These are phyloP conservation scores for Aureobasidium sp. DNA, from an alignment of 2,329 filamentous ascomycete genomes.

Conservation along the genomic window DNA sequence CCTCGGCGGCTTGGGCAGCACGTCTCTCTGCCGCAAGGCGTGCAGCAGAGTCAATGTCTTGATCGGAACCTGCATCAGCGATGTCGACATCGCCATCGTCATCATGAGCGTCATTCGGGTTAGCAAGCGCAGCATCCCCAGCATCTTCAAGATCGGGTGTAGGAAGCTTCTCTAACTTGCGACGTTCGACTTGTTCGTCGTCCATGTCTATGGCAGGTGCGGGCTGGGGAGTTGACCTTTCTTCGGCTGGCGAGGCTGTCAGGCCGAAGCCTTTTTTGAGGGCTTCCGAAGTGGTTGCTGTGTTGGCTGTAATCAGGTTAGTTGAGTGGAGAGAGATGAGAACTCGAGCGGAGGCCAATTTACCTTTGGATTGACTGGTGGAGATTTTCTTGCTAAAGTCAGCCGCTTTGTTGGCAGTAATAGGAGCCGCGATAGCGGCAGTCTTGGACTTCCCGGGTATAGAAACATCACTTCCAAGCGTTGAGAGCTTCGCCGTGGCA, in stretches of 20 bases:
- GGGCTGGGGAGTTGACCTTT: conserved; percentile 42
- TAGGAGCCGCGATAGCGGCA: conserved; percentile 29
- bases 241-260: conserved; percentile 55
- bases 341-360: background rate
- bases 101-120: conserved; percentile 32
- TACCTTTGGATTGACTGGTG: background rate
- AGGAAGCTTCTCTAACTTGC: conserved; percentile 86
- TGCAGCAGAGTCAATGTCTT: conserved; percentile 78
- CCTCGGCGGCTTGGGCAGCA: conserved; percentile 42
- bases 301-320: background rate
- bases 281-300: background rate
- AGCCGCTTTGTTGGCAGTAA: conserved; percentile 26
- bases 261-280: conserved; percentile 61
- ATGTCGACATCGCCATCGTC: conserved; percentile 61
- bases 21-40: conserved; percentile 74
- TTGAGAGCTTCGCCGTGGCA: conserved; percentile 40
- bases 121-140: conserved; percentile 43
- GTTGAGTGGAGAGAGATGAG: background rate
- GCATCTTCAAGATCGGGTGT: conserved; percentile 54
- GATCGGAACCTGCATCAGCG: conserved; percentile 72
- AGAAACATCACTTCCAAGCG: conserved; percentile 48
- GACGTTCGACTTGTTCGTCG: conserved; percentile 77
- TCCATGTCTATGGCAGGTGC: conserved; percentile 73
- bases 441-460: conserved; percentile 40
- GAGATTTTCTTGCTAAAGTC: conserved; percentile 12